Evolutionary conservation across 768 basidiomycete genomes (phyloP).

Genomic region (Daedaleopsis nitida): DNA sequence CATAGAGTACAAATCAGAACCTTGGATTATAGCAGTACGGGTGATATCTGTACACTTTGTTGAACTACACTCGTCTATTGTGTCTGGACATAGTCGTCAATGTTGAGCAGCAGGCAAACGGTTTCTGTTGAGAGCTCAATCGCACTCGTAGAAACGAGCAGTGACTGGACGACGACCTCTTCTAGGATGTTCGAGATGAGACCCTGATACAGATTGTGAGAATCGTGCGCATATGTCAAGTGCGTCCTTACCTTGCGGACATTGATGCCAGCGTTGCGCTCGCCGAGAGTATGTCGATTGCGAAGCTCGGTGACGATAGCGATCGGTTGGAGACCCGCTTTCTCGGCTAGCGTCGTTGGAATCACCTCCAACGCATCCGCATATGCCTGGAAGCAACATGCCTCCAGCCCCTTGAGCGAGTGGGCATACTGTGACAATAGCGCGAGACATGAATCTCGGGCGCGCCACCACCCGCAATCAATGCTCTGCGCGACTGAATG

Average conservation of each 20-base stretch:
- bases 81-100: constrained; percentile 90
- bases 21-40: constrained; percentile 7
- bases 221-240: no score
- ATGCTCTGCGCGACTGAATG: constrained; percentile 52
- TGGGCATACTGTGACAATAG: constrained; percentile 89
- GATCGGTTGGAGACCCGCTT: constrained; percentile 97
- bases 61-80: constrained; percentile 43
- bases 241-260: constrained; percentile 76
- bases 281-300: constrained; percentile 95
- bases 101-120: constrained; percentile 93
- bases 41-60: constrained; percentile 17
- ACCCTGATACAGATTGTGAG: constrained; percentile 51
- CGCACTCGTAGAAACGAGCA: constrained; percentile 93
- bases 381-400: constrained; percentile 98
- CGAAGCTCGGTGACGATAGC: constrained; percentile 97
- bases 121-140: constrained; percentile 96
- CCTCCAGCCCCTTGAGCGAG: constrained; percentile 95
- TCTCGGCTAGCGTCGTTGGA: constrained; percentile 96
- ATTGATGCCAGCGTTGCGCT: constrained; percentile 95
- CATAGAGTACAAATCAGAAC: not conserved
- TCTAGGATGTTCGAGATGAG: constrained; percentile 96
- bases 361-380: constrained; percentile 98
- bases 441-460: constrained; percentile 98
- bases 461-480: constrained; percentile 96
- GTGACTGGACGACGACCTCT: constrained; percentile 95